These are phyloP conservation scores for Tetrahymena thermophila DNA, from an alignment of 73 alveolate species.

Conservation along the genomic window DNA sequence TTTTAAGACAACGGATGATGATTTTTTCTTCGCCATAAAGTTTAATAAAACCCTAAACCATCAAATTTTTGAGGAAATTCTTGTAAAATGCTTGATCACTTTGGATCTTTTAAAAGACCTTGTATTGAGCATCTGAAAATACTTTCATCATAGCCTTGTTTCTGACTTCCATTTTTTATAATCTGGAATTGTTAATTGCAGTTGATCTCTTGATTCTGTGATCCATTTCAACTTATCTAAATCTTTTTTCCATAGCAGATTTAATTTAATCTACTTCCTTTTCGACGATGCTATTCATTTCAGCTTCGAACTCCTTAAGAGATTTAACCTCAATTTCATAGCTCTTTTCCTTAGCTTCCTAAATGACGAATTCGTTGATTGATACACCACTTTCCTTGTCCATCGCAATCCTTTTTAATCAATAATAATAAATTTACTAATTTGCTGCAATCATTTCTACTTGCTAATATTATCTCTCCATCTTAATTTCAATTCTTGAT, in stretches of 20 bases:
- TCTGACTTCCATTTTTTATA: conserved; percentile 34
- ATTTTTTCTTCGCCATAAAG: conserved; percentile 24
- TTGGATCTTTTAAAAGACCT: conserved; percentile 20
- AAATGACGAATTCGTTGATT: conserved; percentile 31
- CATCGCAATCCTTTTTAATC: not conserved
- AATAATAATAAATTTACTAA: not conserved
- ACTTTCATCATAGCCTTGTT: conserved; percentile 34
- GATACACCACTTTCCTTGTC: conserved; percentile 14
- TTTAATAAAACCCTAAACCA: conserved; percentile 36
- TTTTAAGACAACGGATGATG: conserved; percentile 23
- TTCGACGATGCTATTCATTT: conserved; percentile 33
- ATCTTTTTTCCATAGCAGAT: conserved; percentile 1
- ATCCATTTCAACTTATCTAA: conserved; percentile 6
- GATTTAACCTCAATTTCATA: conserved; percentile 42
- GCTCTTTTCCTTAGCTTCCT: conserved; percentile 45
- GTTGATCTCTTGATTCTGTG: conserved; percentile 34
- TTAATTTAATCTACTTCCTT: conserved; percentile 11
- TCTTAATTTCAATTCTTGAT: not conserved
- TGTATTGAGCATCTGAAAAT: conserved; percentile 33
- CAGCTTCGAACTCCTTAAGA: conserved; percentile 35
- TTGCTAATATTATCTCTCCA: not conserved
- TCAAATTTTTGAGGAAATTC: conserved; percentile 22
- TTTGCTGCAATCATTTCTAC: not conserved
- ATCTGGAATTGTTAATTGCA: conserved; percentile 17
- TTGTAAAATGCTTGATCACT: conserved; percentile 30